These are phyloP conservation scores for Ophiorrhiza pumila DNA, from an alignment of 257 asterid species.

Conservation along the genomic window DNA sequence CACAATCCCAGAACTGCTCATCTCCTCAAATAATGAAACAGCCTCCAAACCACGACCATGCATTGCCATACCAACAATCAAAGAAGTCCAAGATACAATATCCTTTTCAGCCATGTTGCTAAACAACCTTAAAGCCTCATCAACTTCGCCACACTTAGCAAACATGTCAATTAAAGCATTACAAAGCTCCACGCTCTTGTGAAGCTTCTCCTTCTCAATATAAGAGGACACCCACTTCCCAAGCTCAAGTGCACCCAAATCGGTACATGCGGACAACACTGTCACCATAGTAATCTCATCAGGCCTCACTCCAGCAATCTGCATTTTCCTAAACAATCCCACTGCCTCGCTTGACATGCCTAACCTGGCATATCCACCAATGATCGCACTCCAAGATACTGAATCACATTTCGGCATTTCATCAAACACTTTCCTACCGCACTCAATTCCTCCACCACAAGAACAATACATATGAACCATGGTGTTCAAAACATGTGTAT, in stretches of 20 bases:
- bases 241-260: constrained; percentile 68
- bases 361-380: constrained; percentile 66
- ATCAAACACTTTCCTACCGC: constrained; percentile 56
- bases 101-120: constrained; percentile 43
- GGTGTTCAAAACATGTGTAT: constrained; percentile 52
- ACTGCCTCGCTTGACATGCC: constrained; percentile 60
- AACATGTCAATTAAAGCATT: constrained; percentile 76
- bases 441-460: constrained; percentile 47
- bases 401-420: constrained; percentile 47
- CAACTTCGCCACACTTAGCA: constrained; percentile 82
- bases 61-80: constrained; percentile 62
- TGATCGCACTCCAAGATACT: constrained; percentile 67
- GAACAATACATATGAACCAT: constrained; percentile 64
- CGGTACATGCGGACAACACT: constrained; percentile 68
- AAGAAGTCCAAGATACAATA: constrained; percentile 78
- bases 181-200: constrained; percentile 43
- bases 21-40: constrained; percentile 60
- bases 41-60: constrained; percentile 73
- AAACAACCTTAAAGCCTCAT: constrained; percentile 51
- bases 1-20: constrained; percentile 36
- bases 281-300: constrained; percentile 69
- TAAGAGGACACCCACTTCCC: constrained; percentile 70
- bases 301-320: constrained; percentile 50
- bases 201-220: constrained; percentile 47
- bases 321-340: constrained; percentile 56